Conservation (phyloP, 352 stramenopile genomes). For the Pythium diclinum region DNA sequence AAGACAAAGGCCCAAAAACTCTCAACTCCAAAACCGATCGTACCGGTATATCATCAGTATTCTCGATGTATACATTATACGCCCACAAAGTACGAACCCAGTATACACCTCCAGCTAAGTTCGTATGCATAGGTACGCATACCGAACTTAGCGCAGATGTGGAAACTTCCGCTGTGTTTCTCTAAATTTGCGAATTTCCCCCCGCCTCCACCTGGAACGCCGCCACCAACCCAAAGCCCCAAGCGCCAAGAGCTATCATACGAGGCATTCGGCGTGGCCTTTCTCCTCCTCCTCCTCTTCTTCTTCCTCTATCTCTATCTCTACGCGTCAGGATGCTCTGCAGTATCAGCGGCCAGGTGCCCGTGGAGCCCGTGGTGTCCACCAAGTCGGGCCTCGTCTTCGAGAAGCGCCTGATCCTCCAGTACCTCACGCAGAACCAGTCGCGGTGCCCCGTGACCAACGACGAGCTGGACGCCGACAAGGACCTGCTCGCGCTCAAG, state of each 20-base stretch:
- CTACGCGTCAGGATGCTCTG: conserved; percentile 54
- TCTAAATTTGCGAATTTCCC: conserved; percentile 7
- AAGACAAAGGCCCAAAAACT: not conserved
- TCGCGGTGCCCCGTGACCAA: conserved; percentile 70
- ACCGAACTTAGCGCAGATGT: not conserved
- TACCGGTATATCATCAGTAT: not conserved
- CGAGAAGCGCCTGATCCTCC: conserved; percentile 83
- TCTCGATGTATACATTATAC: not conserved
- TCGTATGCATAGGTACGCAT: not conserved
- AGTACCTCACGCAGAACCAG: conserved; percentile 75
- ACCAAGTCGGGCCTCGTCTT: conserved; percentile 86
- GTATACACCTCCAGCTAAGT: too few relatives aligned
- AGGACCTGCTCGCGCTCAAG: conserved; percentile 71
- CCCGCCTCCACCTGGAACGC: not conserved
- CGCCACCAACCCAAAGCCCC: conserved; percentile 23
- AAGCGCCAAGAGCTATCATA: conserved; percentile 25
- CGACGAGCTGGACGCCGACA: conserved; percentile 49
- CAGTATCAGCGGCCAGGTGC: conserved; percentile 79
- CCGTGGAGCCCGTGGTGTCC: conserved; percentile 76
- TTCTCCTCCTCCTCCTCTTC: not conserved
- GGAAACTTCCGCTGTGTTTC: conserved; percentile 3
- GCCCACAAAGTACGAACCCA: too few relatives aligned
- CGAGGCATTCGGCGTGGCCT: not conserved
- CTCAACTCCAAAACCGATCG: not conserved
- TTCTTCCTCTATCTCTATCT: conserved; percentile 3